Conservation (phyloP, 2,329 filamentous ascomycete species). For the Sarocladiaceae sp. region DNA sequence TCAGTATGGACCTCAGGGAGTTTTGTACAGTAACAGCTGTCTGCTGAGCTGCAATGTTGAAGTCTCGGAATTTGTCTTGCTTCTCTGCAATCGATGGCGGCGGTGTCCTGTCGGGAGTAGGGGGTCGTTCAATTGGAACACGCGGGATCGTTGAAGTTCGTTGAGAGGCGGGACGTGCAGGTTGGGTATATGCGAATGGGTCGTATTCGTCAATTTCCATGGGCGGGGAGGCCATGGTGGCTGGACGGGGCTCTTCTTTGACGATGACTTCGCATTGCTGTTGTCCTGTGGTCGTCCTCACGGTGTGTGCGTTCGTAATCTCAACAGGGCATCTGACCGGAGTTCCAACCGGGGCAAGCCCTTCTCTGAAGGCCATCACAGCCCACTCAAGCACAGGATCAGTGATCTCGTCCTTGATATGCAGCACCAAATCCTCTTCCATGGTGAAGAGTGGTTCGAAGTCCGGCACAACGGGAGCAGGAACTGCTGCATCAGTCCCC, state of each 20-base stretch:
- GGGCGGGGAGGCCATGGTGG: constrained; percentile 12
- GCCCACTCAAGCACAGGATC: constrained; percentile 41
- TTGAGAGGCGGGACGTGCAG: constrained; percentile 20
- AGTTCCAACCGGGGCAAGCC: constrained; percentile 20
- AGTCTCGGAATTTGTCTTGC: constrained; percentile 40
- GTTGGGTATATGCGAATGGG: constrained; percentile 35
- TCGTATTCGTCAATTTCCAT: constrained; percentile 39
- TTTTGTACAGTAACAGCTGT: constrained; percentile 55
- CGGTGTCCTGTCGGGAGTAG: constrained; percentile 40
- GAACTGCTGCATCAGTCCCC: constrained; percentile 31
- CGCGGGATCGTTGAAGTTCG: constrained; percentile 14
- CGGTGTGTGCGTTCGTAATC: no score
- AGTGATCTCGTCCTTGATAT: constrained; percentile 41
- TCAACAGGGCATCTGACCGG: no score
- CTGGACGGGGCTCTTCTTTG: neutral
- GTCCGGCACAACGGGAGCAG: constrained; percentile 14
- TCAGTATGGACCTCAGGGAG: constrained; percentile 48
- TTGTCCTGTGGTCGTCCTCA: no score
- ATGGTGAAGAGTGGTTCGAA: constrained; percentile 46
- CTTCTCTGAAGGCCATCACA: constrained; percentile 37
- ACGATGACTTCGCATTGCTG: neutral
- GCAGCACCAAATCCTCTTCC: constrained; percentile 52
- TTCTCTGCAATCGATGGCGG: constrained; percentile 25
- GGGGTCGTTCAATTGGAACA: constrained; percentile 28
- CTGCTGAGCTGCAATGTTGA: constrained; percentile 34